phyloP scores from a whole-genome alignment of 2,329 filamentous ascomycete species.

The Aspergillus transmontanensis region DNA sequence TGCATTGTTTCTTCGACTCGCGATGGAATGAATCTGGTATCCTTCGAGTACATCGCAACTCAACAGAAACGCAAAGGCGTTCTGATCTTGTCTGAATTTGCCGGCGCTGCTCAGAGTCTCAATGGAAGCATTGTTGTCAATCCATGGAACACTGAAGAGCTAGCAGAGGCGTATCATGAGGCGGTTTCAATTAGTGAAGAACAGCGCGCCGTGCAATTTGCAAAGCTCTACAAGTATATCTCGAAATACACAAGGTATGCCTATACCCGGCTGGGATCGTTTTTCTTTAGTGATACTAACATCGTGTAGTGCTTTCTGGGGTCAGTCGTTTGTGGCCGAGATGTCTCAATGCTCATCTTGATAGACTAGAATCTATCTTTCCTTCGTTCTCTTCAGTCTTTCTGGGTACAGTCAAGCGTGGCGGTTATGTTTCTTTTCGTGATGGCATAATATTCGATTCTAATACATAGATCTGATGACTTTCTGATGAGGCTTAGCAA shows the following conservation, averaged over 20 bases:
- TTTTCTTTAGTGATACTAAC: conserved; percentile 1
- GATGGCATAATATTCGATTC: neutral
- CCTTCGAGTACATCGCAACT: conserved; percentile 93
- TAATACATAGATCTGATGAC: conserved; percentile 2
- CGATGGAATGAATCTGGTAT: conserved; percentile 95
- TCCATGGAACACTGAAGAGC: conserved; percentile 94
- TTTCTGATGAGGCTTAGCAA: neutral
- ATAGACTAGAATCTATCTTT: neutral
- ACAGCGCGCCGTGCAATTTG: conserved; percentile 78
- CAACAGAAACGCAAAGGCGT: conserved; percentile 85
- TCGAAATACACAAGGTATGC: conserved; percentile 83
- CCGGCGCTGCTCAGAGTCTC: conserved; percentile 86
- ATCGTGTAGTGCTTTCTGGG: conserved; percentile 76
- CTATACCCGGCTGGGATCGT: neutral
- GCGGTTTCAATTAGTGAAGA: conserved; percentile 92
- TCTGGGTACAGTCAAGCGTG: neutral
- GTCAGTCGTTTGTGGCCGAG: conserved; percentile 84
- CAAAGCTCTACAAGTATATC: conserved; percentile 87
- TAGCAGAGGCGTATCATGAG: conserved; percentile 88
- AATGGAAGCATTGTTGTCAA: conserved; percentile 91
- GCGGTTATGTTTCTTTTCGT: neutral
- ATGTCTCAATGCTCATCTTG: conserved; percentile 56
- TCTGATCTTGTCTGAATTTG: conserved; percentile 92
- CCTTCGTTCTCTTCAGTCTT: neutral
- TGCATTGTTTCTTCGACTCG: conserved; percentile 87